Base-by-base conservation (phyloP, 257 asterid species). In the Oldenlandia corymbosa region DNA sequence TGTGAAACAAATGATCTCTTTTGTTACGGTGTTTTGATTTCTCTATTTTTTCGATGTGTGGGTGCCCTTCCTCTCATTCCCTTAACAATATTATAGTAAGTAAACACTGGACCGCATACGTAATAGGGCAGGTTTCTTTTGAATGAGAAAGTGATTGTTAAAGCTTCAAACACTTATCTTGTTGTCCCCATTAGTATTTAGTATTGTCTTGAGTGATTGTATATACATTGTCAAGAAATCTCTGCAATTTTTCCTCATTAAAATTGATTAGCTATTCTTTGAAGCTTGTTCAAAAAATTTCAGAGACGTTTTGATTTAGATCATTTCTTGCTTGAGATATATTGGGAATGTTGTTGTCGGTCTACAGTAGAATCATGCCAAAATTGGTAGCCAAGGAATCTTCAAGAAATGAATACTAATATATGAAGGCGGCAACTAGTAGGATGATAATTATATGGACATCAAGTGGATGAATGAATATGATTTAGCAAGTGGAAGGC, bases 11-110 rank as follows among this genome's bases (percentile, higher is more conserved):
- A n/a, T n/a, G n/a, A n/a, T n/a, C n/a, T n/a, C n/a, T n/a, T n/a
- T n/a, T n/a, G n/a, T n/a, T n/a, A n/a, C n/a, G n/a, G 7, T 10
- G 23, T 26, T 48, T 64, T 21, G 27, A 36, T 64, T 64, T 27
- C 59, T 9, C 24, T 34, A 34, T 3, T 34, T 34, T 34, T 34
- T 34, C 9, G 6, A 34, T 4, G 6, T 34, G 39, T 34, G 2
- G 14, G 68, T 64, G 68, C 48, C 43, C 50, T 64, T 49, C 49
- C 27, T 34, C 26, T 32, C 10, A 34, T 20, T 34, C 31, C 31
- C 31, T 58, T 58, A 4, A n/a, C 4, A 36, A 1, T 36, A 58
- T 14, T 58, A n/a, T 32, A 58, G 14, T 4, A 4, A 34, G 39
- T 11, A 36, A 32, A 16, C 5, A 13, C 20, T 58, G 63, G 48